These are phyloP conservation scores for Kingdonia uniflora DNA, from an alignment of 164 flowering plant species.

Conservation along the genomic window DNA sequence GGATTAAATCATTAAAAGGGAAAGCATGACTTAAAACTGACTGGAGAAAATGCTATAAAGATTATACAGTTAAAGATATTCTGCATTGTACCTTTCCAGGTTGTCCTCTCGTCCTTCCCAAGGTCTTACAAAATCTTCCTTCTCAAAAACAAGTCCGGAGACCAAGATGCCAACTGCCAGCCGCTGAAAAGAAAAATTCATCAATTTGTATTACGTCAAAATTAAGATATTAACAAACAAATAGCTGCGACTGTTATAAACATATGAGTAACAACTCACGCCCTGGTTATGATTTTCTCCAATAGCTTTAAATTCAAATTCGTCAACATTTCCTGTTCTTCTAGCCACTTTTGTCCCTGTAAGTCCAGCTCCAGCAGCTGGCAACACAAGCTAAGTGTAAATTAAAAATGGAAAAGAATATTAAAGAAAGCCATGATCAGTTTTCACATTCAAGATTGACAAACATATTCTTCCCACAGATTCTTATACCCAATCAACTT, in stretches of 20 bases:
- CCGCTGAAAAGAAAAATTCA: conserved; percentile 41
- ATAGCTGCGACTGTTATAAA: neutral
- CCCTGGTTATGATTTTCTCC: conserved; percentile 91
- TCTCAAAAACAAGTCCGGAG: conserved; percentile 81
- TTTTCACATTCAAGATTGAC: no score
- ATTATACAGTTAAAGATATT: neutral
- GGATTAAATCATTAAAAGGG: no score
- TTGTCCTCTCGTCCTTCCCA: conserved; percentile 74
- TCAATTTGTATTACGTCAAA: conserved; percentile 1
- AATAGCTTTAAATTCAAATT: conserved; percentile 81
- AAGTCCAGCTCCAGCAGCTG: conserved; percentile 99
- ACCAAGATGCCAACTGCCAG: conserved; percentile 78
- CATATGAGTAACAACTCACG: conserved; percentile 35
- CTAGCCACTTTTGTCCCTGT: conserved; percentile 94
- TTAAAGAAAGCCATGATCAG: no score
- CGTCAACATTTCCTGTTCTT: conserved; percentile 80
- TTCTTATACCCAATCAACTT: no score
- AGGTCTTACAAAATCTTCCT: conserved; percentile 75
- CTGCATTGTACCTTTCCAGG: conserved; percentile 59
- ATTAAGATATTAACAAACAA: conserved; percentile 4
- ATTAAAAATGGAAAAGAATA: conserved; percentile 4
- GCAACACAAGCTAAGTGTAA: conserved; percentile 6
- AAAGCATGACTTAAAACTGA: no score
- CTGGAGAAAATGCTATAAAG: no score
- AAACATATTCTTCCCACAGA: no score